Conservation (phyloP, 805 yeast species). For the Metschnikowia amazonensis region DNA sequence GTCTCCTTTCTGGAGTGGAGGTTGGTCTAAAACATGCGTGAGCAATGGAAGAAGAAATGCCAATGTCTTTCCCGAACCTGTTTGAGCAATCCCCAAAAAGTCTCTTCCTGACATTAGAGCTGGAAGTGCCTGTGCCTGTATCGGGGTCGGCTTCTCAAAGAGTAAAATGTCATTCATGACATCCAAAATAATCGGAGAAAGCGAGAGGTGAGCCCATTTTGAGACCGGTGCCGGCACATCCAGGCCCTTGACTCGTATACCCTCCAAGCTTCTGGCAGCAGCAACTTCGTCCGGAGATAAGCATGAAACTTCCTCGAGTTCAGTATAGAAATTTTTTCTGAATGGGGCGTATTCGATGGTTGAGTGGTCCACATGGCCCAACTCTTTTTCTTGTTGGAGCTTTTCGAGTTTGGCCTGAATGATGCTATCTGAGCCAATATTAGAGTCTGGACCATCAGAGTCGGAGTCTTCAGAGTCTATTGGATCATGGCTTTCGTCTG, state of each 20-base stretch:
- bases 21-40: conserved; percentile 77
- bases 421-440: conserved; percentile 21
- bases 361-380: conserved; percentile 47
- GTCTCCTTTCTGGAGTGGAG: conserved; percentile 47
- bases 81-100: conserved; percentile 89
- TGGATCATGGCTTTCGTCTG: conserved; percentile 5
- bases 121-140: conserved; percentile 89
- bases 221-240: conserved; percentile 60
- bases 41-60: conserved; percentile 82
- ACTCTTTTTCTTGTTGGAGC: conserved; percentile 47
- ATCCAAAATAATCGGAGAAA: conserved; percentile 55
- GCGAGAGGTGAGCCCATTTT: conserved; percentile 79
- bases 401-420: conserved; percentile 36
- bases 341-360: conserved; percentile 49
- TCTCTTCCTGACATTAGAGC: conserved; percentile 87
- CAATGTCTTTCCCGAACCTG: conserved; percentile 95
- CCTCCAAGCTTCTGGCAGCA: conserved; percentile 52
- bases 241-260: conserved; percentile 62
- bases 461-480: conserved; percentile 26
- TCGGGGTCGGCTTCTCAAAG: conserved; percentile 71
- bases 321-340: conserved; percentile 58
- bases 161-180: conserved; percentile 48
- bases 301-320: conserved; percentile 48
- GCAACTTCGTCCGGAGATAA: conserved; percentile 55
- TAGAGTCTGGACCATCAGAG: background rate